Conservation (phyloP, 2,329 filamentous ascomycete genomes). For the Fusarium denticulatum region DNA sequence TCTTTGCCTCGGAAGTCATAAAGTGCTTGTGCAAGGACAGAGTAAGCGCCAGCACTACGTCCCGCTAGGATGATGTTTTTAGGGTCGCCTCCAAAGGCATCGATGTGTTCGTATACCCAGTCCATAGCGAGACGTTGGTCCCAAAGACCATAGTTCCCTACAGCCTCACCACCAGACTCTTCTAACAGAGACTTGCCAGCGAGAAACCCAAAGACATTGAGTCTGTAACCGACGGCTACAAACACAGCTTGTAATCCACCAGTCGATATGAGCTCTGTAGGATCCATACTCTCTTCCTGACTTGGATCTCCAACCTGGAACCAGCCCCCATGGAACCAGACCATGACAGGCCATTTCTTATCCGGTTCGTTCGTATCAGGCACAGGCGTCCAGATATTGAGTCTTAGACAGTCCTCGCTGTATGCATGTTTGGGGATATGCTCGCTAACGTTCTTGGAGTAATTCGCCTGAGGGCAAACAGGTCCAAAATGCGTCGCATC, state of each 20-base stretch:
- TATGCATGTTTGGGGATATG: slow-evolving; percentile 12
- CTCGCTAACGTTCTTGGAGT: slow-evolving; percentile 17
- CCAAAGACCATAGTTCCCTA: slow-evolving; percentile 12
- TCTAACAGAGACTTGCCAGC: neutral
- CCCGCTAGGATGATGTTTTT: neutral
- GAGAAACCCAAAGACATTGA: slow-evolving; percentile 16
- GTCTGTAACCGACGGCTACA: neutral
- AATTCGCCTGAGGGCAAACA: slow-evolving; percentile 7
- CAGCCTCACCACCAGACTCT: neutral
- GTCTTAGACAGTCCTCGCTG: slow-evolving; percentile 7
- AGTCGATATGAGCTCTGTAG: slow-evolving; percentile 54
- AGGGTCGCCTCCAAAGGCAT: neutral
- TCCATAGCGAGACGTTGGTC: slow-evolving; percentile 16
- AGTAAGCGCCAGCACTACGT: slow-evolving; percentile 2
- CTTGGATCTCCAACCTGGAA: slow-evolving; percentile 57
- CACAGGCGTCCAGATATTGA: slow-evolving; percentile 2
- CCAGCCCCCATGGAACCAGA: slow-evolving; percentile 58
- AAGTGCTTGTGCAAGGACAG: neutral
- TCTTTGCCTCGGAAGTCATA: neutral
- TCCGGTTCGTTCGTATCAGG: neutral
- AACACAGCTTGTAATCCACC: neutral
- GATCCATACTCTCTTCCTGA: slow-evolving; percentile 54
- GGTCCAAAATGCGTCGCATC: neutral
- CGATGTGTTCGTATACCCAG: slow-evolving; percentile 3
- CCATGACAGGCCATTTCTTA: slow-evolving; percentile 44